Conservation (phyloP, 805 yeast genomes). For the Scheffersomyces ergatensis region DNA sequence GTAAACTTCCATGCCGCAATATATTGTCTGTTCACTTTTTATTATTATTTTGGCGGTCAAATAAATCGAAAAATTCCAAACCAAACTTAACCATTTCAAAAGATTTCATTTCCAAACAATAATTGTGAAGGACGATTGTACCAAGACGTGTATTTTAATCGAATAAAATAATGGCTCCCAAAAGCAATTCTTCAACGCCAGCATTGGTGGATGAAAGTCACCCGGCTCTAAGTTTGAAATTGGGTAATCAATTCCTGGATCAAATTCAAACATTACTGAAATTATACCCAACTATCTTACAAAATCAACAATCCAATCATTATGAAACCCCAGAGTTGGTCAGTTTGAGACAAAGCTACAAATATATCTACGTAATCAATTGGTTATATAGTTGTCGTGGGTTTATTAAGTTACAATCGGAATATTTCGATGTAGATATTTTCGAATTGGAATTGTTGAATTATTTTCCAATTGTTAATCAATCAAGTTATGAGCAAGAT, state of each 20-base stretch:
- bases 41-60: too few species aligned
- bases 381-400: slow-evolving; percentile 59
- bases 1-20: too few species aligned
- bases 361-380: slow-evolving; percentile 37
- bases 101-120: too few species aligned
- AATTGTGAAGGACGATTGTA: too few species aligned
- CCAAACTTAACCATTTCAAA: too few species aligned
- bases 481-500: slow-evolving; percentile 1
- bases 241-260: slow-evolving; percentile 14
- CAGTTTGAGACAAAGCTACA: slow-evolving; percentile 15
- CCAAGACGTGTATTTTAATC: too few species aligned
- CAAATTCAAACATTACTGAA: slow-evolving; percentile 14
- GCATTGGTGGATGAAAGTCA: slow-evolving; percentile 2
- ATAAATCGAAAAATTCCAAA: too few species aligned
- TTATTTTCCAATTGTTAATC: slow-evolving; percentile 7
- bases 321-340: slow-evolving; percentile 8
- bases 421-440: slow-evolving; percentile 54
- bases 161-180: slow-evolving; percentile 1
- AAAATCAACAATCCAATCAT: slow-evolving; percentile 12
- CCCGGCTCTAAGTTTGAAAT: slow-evolving; percentile 2
- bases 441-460: slow-evolving; percentile 60
- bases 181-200: slow-evolving; percentile 3
- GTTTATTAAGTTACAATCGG: slow-evolving; percentile 46
- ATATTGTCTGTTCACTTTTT: too few species aligned
- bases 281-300: slow-evolving; percentile 16